Evolutionary conservation across 2,329 filamentous ascomycete genomes (phyloP).

Genomic region (Ophiocordyceps camponoti-saundersi): DNA sequence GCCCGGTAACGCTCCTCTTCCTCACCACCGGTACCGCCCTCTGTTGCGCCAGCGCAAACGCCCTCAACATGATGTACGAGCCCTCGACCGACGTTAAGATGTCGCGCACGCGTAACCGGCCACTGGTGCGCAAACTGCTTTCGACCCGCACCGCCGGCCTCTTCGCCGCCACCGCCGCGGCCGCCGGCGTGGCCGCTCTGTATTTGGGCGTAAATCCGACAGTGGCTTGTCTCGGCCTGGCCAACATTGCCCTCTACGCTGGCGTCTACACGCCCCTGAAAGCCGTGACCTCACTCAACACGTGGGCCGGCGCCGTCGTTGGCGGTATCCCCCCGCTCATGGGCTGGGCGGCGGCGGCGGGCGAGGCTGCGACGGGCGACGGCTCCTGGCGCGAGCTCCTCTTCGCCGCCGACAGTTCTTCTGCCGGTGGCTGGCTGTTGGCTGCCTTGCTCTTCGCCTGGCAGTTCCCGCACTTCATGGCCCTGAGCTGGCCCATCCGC

Average conservation of each 20-base stretch:
- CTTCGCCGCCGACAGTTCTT: conserved; percentile 43
- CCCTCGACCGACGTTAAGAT: conserved; percentile 79
- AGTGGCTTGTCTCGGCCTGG: conserved; percentile 65
- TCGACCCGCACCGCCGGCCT: conserved; percentile 51
- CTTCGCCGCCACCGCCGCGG: conserved; percentile 63
- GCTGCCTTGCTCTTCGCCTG: conserved; percentile 76
- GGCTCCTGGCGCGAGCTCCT: conserved; percentile 66
- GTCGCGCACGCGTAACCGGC: conserved; percentile 81
- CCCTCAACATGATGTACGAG: conserved; percentile 96
- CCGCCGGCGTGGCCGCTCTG: conserved; percentile 52
- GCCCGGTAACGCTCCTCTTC: conserved; percentile 80
- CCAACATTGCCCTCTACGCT: conserved; percentile 81
- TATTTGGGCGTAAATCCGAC: conserved; percentile 91
- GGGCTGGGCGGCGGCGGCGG: conserved; percentile 93
- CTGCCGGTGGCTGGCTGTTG: conserved; percentile 72
- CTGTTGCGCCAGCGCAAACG: conserved; percentile 80
- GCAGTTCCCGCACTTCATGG: conserved; percentile 98
- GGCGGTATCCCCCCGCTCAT: conserved; percentile 90
- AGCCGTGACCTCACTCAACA: conserved; percentile 71
- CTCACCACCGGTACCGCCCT: conserved; percentile 79
- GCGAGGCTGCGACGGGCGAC: conserved; percentile 62
- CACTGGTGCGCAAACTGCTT: conserved; percentile 69
- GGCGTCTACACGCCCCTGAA: conserved; percentile 89
- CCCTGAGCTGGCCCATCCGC: conserved; percentile 72
- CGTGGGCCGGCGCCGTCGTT: conserved; percentile 85